Percentiles rank a stretch among this genome's conserved stretches.
Conservation (phyloP, 192 early-diverging fungal species). For the Dissophora ornata region DNA sequence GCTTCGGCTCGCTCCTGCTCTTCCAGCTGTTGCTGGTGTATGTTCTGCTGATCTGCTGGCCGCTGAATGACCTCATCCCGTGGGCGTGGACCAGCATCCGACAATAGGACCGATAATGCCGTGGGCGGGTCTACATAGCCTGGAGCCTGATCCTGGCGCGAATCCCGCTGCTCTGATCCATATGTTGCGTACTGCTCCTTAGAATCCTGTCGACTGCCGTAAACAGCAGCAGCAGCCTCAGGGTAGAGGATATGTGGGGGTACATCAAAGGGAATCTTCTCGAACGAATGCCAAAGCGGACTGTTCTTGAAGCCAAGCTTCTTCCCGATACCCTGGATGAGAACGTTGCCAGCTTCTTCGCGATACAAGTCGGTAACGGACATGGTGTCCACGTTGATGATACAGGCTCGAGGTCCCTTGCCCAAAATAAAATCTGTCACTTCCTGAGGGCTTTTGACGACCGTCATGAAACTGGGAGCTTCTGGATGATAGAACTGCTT, state of each 20-base stretch:
- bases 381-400: slow-evolving; percentile 44
- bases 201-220: background rate
- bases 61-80: slow-evolving; percentile 35
- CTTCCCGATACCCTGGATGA: slow-evolving; percentile 19
- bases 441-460: slow-evolving; percentile 38
- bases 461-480: slow-evolving; percentile 51
- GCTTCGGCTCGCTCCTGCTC: slow-evolving; percentile 36
- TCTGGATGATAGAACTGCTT: slow-evolving; percentile 53
- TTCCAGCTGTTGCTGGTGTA: slow-evolving; percentile 27
- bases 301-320: slow-evolving; percentile 27
- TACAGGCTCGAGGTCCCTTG: slow-evolving; percentile 40
- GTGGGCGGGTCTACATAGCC: too few relatives aligned
- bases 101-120: too few relatives aligned
- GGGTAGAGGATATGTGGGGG: slow-evolving; percentile 44
- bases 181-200: slow-evolving; percentile 15
- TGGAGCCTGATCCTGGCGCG: too few relatives aligned
- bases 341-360: background rate
- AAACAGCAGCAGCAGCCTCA: slow-evolving; percentile 25
- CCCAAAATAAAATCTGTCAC: slow-evolving; percentile 47
- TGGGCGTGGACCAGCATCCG: slow-evolving; percentile 5
- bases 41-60: slow-evolving; percentile 27
- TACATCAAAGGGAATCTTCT: slow-evolving; percentile 53
- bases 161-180: too few relatives aligned
- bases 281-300: slow-evolving; percentile 46
- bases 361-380: slow-evolving; percentile 40